Evolutionary conservation across 805 yeast genomes (phyloP), one percentile per base, ranked within the genome.

Genomic region (Candida ulmi): DNA sequence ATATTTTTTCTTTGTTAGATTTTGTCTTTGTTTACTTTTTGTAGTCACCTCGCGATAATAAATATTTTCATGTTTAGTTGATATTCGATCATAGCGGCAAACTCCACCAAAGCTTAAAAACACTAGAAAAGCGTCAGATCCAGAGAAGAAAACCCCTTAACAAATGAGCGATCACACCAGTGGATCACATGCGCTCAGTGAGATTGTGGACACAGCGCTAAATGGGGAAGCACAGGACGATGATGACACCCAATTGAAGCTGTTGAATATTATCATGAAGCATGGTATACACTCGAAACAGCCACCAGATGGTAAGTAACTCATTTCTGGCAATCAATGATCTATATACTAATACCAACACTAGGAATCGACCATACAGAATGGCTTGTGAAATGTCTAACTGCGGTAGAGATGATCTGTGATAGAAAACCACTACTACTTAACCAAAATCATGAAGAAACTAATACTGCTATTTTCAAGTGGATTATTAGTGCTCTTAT

Each of bases 401-500:
- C 40, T 9, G 55, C 58, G 5, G 31, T 53, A 4, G 57, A 55
- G 17, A 39, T 49, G 15, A 47, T 54, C 4, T 42, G 52, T 30
- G 52, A 48, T 13, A 40, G 36, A 31, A 39, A 42, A 3, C 58
- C 58, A 3, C 28, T 45, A 13, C 24, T 54, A 8, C 36, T 55
- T 15, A 51, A 50, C 37, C 43, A 41, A 4, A 41, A 30, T 4
- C 38, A 40, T 3, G 33, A 37, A 21, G 46, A 36, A 1, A 24
- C 36, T 3, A 41, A 41, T 2, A 24, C 30, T 0, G 33, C 37
- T 6, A 35, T 46, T 1, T 55, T 47, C 39, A 42, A 47, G 33
- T 48, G 54, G 52, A 43, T 55, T 12, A 42, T 55, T 13, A 43
- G 41, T 13, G 38, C 52, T 5, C 23, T 55, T 34, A 40, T 52